Conservation (phyloP, 495 filamentous ascomycete genomes). For the Letharia lupina region DNA sequence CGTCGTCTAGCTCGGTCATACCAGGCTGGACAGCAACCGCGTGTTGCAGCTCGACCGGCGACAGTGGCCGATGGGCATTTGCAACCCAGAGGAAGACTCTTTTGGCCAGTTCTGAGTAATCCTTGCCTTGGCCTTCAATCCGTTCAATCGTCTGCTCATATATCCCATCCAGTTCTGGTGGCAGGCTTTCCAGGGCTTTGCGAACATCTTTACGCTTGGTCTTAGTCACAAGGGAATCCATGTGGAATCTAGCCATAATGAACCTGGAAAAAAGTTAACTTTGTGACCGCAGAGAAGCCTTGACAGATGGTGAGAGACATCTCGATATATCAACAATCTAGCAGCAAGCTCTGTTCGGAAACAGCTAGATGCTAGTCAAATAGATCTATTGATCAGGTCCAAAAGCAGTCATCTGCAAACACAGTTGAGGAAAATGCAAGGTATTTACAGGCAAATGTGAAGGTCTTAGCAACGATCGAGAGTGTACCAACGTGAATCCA, state of each 20-base stretch:
- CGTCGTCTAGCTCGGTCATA: background rate
- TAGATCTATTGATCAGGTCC: background rate
- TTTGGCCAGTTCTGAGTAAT: background rate
- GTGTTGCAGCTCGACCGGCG: background rate
- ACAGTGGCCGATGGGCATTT: background rate
- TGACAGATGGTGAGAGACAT: no score
- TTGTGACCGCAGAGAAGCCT: no score
- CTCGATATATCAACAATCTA: no score
- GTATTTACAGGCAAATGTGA: no score
- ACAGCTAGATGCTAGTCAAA: no score
- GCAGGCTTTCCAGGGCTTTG: slow-evolving; percentile 2
- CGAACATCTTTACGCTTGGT: slow-evolving; percentile 6
- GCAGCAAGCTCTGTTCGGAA: no score
- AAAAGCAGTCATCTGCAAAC: background rate
- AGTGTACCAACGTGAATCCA: background rate
- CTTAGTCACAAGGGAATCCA: slow-evolving; percentile 3
- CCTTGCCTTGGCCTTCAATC: background rate
- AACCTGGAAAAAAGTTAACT: background rate
- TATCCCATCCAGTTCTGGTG: background rate
- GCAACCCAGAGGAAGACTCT: slow-evolving; percentile 4
- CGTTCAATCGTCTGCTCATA: slow-evolving; percentile 4
- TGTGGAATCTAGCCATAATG: slow-evolving; percentile 7
- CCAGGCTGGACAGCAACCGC: slow-evolving; percentile 4
- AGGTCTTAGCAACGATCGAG: no score
- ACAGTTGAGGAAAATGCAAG: background rate